phyloP scores from a whole-genome alignment of 371 early-diverging fungal genomes.

The Blyttiomyces sp. region DNA sequence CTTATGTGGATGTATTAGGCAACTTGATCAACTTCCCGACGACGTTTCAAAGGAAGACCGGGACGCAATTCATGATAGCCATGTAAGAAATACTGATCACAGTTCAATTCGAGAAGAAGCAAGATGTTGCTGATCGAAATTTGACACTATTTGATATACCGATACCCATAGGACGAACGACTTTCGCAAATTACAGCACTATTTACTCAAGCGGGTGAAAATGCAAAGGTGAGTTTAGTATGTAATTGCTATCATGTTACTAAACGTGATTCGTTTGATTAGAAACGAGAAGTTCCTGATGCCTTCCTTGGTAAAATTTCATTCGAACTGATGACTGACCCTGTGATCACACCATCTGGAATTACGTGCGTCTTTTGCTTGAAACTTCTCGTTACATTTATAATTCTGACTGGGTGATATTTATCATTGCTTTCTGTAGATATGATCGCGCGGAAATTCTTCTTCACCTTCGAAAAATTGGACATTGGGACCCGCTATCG shows the following conservation, averaged over 20 bases:
- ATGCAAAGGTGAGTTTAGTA: constrained; percentile 12
- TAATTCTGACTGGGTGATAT: background rate
- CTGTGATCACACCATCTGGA: constrained; percentile 57
- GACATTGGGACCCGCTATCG: constrained; percentile 73
- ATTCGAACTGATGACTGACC: constrained; percentile 55
- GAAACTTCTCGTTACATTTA: constrained; percentile 19
- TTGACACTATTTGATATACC: too few species aligned
- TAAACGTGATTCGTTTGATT: background rate
- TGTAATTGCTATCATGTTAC: background rate
- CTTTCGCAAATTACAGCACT: constrained; percentile 25
- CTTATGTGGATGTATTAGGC: background rate
- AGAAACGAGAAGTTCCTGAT: constrained; percentile 43
- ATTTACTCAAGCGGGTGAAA: constrained; percentile 37
- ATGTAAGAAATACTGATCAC: too few species aligned
- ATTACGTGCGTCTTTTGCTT: constrained; percentile 32
- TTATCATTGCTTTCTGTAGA: background rate
- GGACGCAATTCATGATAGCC: background rate
- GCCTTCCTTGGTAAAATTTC: constrained; percentile 46
- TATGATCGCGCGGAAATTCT: constrained; percentile 71
- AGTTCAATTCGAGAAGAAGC: too few species aligned
- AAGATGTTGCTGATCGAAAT: too few species aligned
- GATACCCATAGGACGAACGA: constrained; percentile 17
- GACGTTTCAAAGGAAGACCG: background rate
- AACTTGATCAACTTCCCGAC: constrained; percentile 4
- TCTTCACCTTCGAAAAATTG: constrained; percentile 66